Evolutionary conservation across 108 stramenopile species (phyloP).

Genomic region (Pseudonitzschia pungens): DNA sequence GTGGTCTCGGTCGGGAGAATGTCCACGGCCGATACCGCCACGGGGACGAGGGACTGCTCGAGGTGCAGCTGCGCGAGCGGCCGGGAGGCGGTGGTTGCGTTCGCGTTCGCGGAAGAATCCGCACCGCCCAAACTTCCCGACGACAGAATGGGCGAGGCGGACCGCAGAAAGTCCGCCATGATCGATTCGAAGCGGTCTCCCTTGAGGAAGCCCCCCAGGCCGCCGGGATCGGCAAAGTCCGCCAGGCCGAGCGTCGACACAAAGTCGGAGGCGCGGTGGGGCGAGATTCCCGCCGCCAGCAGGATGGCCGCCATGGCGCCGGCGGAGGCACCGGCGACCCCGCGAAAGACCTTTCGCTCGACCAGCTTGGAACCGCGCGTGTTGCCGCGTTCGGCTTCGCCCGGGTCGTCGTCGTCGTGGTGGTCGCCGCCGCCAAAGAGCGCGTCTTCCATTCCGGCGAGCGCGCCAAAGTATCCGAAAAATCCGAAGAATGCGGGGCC

Average conservation of each 20-base stretch:
- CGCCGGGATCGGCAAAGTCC: conserved; percentile 65
- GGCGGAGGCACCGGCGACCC: conserved; percentile 74
- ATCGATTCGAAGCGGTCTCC: conserved; percentile 67
- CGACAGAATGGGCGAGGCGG: background rate
- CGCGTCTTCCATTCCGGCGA: conserved; percentile 61
- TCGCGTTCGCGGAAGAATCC: no score
- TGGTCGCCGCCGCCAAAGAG: background rate
- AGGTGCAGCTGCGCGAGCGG: conserved; percentile 37
- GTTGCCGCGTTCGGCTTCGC: no score
- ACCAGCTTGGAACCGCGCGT: conserved; percentile 8
- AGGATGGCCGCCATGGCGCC: conserved; percentile 85
- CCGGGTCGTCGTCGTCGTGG: no score
- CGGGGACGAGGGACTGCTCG: conserved; percentile 65
- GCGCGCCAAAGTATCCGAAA: conserved; percentile 76
- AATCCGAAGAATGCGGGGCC: conserved; percentile 86
- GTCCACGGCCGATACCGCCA: conserved; percentile 77
- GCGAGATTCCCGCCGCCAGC: conserved; percentile 64
- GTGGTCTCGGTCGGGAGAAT: conserved; percentile 33
- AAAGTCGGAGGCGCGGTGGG: conserved; percentile 55
- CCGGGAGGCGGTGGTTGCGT: background rate
- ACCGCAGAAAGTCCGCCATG: conserved; percentile 47
- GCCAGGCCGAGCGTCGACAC: conserved; percentile 44
- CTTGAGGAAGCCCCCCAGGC: conserved; percentile 49
- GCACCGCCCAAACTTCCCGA: no score
- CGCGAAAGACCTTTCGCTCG: conserved; percentile 24